phyloP scores from a whole-genome alignment of 2,329 filamentous ascomycete genomes.

The Hymenotorrendiella dingleyae region DNA sequence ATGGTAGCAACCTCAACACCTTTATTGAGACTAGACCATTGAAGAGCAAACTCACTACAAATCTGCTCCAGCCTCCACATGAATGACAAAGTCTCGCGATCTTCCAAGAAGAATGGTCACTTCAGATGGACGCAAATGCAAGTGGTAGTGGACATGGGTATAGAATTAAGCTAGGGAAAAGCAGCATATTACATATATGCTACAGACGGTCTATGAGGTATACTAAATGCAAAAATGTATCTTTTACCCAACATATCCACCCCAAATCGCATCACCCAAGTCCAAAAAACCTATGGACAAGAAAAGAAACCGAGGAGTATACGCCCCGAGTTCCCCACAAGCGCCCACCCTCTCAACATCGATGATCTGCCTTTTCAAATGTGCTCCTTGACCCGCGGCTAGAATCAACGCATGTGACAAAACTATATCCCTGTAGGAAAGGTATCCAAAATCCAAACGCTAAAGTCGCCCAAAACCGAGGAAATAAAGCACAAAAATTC shows the following conservation, averaged over 20 bases:
- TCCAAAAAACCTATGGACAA: not conserved
- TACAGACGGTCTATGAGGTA: slow-evolving; percentile 18
- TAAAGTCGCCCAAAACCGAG: slow-evolving; percentile 2
- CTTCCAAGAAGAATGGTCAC: too few relatives aligned
- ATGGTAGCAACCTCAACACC: too few relatives aligned
- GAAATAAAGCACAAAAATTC: not conserved
- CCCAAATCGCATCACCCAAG: slow-evolving; percentile 1
- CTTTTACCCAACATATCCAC: slow-evolving; percentile 2
- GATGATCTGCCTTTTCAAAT: not conserved
- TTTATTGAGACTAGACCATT: too few relatives aligned
- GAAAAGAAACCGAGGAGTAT: not conserved
- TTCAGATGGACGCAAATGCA: too few relatives aligned
- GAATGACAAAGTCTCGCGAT: too few relatives aligned
- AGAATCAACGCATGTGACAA: slow-evolving; percentile 2
- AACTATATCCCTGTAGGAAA: slow-evolving; percentile 9
- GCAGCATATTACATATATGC: too few relatives aligned
- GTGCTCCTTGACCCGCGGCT: slow-evolving; percentile 1
- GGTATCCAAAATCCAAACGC: slow-evolving; percentile 7
- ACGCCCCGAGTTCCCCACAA: too few relatives aligned
- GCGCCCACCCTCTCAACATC: too few relatives aligned
- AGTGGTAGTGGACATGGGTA: too few relatives aligned
- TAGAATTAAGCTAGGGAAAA: too few relatives aligned
- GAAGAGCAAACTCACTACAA: too few relatives aligned
- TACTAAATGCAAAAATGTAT: slow-evolving; percentile 4
- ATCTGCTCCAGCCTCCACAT: too few relatives aligned